Evolutionary conservation across 148 eudicot genomes (phyloP).

Genomic region (Dysphania ambrosioides): DNA sequence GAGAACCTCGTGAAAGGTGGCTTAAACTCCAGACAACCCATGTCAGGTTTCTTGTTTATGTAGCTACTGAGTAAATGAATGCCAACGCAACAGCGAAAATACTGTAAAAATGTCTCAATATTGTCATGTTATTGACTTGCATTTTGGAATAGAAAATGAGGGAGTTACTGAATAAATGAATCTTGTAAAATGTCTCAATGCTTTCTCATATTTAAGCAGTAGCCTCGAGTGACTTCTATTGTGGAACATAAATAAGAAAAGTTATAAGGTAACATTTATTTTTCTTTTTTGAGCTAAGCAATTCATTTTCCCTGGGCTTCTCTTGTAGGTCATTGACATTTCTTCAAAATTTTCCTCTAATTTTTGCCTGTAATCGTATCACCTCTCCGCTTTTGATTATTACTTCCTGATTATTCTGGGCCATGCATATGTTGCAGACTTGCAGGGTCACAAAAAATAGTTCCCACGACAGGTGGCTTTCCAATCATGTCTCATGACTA

Average conservation of each 20-base stretch:
- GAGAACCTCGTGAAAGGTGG: not conserved
- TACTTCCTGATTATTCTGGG: constrained; percentile 3
- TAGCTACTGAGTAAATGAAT: not conserved
- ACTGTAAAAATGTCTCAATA: too few species aligned
- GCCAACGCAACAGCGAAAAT: not conserved
- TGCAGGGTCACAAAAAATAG: constrained; percentile 13
- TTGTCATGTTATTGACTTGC: too few species aligned
- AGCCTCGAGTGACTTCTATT: not conserved
- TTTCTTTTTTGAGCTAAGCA: not conserved
- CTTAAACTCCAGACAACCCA: not conserved
- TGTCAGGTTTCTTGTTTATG: not conserved
- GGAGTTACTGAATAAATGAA: too few species aligned
- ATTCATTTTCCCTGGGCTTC: not conserved
- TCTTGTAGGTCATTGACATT: not conserved
- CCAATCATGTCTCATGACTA: not conserved
- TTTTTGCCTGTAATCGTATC: not conserved
- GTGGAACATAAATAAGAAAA: not conserved
- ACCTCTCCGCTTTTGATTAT: not conserved
- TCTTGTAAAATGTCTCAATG: not conserved
- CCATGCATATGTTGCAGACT: constrained; percentile 18
- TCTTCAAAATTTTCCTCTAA: not conserved
- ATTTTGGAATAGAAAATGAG: too few species aligned
- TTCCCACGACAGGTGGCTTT: not conserved
- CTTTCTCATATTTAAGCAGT: not conserved
- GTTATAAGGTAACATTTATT: not conserved